These are phyloP conservation scores for Leavenworthia alabamica DNA, from an alignment of 345 rosid species.

Conservation along the genomic window DNA sequence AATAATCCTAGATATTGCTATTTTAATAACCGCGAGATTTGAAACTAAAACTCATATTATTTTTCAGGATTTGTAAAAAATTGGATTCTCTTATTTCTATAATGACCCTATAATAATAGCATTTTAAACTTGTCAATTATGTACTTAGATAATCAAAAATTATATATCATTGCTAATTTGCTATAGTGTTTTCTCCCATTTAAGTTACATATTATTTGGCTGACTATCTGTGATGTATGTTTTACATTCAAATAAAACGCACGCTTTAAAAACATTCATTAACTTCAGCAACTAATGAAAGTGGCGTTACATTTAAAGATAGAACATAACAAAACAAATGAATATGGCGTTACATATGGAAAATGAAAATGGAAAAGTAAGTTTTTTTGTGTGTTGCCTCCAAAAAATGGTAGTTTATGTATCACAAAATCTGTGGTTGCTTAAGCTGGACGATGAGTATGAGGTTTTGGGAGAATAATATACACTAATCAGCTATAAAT, in stretches of 20 bases:
- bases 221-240: background rate
- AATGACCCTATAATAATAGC: background rate
- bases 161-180: background rate
- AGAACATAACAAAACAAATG: background rate
- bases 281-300: background rate
- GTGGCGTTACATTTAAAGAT: background rate
- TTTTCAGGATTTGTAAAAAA: background rate
- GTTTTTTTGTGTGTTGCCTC: background rate
- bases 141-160: background rate
- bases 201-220: background rate
- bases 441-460: conserved; percentile 24
- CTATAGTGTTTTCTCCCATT: background rate
- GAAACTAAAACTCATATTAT: background rate
- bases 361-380: background rate
- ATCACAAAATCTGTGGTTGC: conserved; percentile 15
- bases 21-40: background rate
- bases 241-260: background rate
- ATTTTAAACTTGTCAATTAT: background rate
- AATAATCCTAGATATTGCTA: background rate
- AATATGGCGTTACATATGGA: conserved; percentile 5
- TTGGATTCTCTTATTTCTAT: background rate
- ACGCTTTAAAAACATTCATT: background rate
- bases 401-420: background rate
- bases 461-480: conserved; percentile 3
- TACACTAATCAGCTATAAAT: too few species aligned